These are phyloP conservation scores for Arthroderma sp. DNA, from an alignment of 2,329 filamentous ascomycete genomes.

Conservation along the genomic window DNA sequence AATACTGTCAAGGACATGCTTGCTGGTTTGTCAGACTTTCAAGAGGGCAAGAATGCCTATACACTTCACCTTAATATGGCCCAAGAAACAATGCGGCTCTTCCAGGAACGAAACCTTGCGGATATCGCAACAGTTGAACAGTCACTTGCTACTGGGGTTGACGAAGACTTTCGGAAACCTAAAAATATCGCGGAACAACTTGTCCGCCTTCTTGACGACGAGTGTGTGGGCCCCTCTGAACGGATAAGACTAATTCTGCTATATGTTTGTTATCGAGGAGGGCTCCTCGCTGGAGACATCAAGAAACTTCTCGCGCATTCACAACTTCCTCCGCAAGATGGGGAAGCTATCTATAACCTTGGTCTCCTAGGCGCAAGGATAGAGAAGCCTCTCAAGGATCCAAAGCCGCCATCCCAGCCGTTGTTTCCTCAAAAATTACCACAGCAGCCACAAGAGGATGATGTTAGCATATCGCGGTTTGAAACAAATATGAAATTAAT, in stretches of 20 bases:
- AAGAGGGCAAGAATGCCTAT: constrained; percentile 90
- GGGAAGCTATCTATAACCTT: constrained; percentile 59
- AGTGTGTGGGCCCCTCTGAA: constrained; percentile 57
- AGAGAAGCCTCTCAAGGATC: constrained; percentile 63
- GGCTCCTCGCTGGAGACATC: constrained; percentile 72
- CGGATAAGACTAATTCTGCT: constrained; percentile 73
- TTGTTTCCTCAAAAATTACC: constrained; percentile 59
- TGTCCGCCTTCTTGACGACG: constrained; percentile 77
- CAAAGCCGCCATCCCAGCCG: constrained; percentile 50
- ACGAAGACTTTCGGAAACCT: constrained; percentile 83
- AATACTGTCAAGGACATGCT: constrained; percentile 96
- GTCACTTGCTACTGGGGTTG: constrained; percentile 73
- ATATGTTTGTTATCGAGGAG: constrained; percentile 76
- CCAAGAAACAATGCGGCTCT: constrained; percentile 90
- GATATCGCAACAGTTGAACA: constrained; percentile 86
- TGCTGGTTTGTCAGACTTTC: constrained; percentile 84
- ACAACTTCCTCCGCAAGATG: constrained; percentile 60
- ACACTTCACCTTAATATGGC: constrained; percentile 93
- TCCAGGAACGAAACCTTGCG: constrained; percentile 69
- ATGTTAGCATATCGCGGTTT: constrained; percentile 68
- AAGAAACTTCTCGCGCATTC: constrained; percentile 75
- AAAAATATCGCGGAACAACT: constrained; percentile 81
- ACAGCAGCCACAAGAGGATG: constrained; percentile 50
- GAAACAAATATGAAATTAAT: constrained; percentile 71
- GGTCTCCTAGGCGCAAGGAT: constrained; percentile 68